Base-by-base conservation (phyloP, 768 basidiomycete genomes). In the Pisolithus microcarpus region DNA sequence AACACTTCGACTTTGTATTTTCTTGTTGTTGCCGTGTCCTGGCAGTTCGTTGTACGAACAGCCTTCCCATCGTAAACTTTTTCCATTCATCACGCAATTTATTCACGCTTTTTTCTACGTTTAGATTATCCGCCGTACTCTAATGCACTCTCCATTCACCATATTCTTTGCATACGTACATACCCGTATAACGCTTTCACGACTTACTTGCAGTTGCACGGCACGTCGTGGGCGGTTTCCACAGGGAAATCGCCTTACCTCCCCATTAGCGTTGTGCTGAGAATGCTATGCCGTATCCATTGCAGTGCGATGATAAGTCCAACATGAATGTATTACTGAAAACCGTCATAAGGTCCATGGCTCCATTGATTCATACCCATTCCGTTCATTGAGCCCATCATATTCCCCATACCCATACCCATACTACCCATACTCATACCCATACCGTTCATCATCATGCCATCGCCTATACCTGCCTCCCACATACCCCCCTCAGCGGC, bases 41-140 rank as follows among this genome's bases (percentile, higher is more conserved):
- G 31, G 10, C 13, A 11, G 31, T 34, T 34, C 31, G 31, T 13
- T 34, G 9, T 34, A 34, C 31, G 31, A 34, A 34, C 31, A 34
- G 31, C 31, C 31, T 11, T 34, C 31, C 10, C 31, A 34, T 34
- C 10, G 11, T 13, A 5, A 30, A 30, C 30, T 30, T 30, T 30
- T 10, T 30, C 30, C 31, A 3, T 13, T 34, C 31, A 13, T 34
- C 31, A 13, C 31, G 31, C 10, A 34, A 11, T 34, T 7, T 30
- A 11, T 18, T 42, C 23, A 42, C 40, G 40, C 40, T 10, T 8
- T 19, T 42, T 53, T 55, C 7, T 67, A 61, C 53, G 58, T 73
- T 30, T 77, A 79, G 58, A 77, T 78, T 71, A 77, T 70, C 57
- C 79, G 78, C 65, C n/a, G 64, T 60, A 62, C 60, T 58, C 51